phyloP scores from a whole-genome alignment of 495 filamentous ascomycete genomes.

The Zalerion maritima region DNA sequence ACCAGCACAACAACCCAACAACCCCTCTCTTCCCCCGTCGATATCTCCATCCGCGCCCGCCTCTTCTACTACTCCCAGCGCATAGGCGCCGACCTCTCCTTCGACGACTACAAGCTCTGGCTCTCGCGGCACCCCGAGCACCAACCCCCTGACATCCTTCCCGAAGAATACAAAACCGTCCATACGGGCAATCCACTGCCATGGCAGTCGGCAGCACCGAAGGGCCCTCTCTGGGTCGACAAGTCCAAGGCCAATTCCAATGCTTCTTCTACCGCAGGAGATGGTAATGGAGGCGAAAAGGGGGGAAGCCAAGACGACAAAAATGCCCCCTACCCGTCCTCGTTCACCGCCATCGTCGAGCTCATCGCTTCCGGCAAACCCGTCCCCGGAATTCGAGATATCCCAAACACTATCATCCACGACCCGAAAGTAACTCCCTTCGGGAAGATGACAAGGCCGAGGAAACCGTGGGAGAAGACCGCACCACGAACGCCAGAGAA shows the following conservation, averaged over 20 bases:
- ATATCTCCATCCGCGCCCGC: slow-evolving; percentile 24
- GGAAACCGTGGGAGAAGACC: slow-evolving; percentile 70
- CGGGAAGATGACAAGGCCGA: slow-evolving; percentile 37
- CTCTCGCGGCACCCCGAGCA: slow-evolving; percentile 6
- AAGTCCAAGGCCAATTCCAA: slow-evolving; percentile 12
- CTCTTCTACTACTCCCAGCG: slow-evolving; percentile 29
- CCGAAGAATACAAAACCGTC: slow-evolving; percentile 11
- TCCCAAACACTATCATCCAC: slow-evolving; percentile 66
- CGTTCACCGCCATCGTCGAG: slow-evolving; percentile 79
- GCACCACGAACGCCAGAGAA: slow-evolving; percentile 6
- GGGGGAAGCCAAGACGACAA: slow-evolving; percentile 22
- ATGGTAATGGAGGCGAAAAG: slow-evolving; percentile 3
- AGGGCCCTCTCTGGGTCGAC: slow-evolving; percentile 23
- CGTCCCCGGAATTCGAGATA: slow-evolving; percentile 79
- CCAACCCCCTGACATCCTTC: slow-evolving; percentile 3
- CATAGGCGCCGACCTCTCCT: slow-evolving; percentile 20
- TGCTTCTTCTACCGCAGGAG: slow-evolving; percentile 10
- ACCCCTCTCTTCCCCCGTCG: too few species aligned
- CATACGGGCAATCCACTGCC: too few species aligned
- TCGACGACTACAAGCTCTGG: slow-evolving; percentile 21
- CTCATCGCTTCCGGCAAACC: slow-evolving; percentile 72
- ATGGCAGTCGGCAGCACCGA: slow-evolving; percentile 30
- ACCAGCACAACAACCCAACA: too few species aligned
- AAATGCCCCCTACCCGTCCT: slow-evolving; percentile 57
- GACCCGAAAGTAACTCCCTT: slow-evolving; percentile 25